Base-by-base conservation (phyloP, 2,329 filamentous ascomycete genomes). In the Amphichorda felina region DNA sequence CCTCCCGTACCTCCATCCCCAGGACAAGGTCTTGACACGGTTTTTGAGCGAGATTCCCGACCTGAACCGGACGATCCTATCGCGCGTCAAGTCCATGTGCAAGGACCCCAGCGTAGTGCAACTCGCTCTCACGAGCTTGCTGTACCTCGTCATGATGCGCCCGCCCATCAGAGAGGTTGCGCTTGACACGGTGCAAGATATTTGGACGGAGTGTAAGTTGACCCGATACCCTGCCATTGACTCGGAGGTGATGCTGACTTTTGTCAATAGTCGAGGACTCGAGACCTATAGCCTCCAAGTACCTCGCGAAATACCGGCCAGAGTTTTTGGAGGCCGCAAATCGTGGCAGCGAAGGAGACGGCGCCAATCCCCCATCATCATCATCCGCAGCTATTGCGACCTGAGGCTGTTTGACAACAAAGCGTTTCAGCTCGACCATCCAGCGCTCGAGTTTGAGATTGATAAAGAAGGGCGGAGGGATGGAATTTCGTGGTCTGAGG, bases 31-130 rank as follows among this genome's bases (percentile, higher is more conserved):
- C 16, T 64, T 98, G 38, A 88, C 93, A 19, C 76, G 91, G 25
- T 94, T 96, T 51, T 62, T 98, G 30, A 88, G 86, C 34, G 91
- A 98, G 56, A 79, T 98, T 24, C 91, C 91, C 0, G 79, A 82
- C 29, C 66, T 98, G 24, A 85, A 78, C 41, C 57, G 64, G 24
- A 68, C 72, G 9, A 76, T 96, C 41, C 67, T 96, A 2, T 68
- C 78, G 32, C 73, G 82, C 34, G 76, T 96, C 25, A 78, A 77
- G 56, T 60, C 63, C 24, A 64, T 82, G 46, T 82, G 78, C 48
- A 66, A 72, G 32, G 76, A 82, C 50, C 78, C 78, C 5, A 72
- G 72, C 32, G 70, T 79, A 43, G 71, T 79, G 16, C 69, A 68
- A 40, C 59, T 82, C 31, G 74, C 75, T 8, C 55, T 82, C 41